A percentile compares a stretch with the other conserved stretches of the same genome.
These are phyloP conservation scores for Sporothrix humicola DNA, from an alignment of 2,329 filamentous ascomycete species.

Conservation along the genomic window DNA sequence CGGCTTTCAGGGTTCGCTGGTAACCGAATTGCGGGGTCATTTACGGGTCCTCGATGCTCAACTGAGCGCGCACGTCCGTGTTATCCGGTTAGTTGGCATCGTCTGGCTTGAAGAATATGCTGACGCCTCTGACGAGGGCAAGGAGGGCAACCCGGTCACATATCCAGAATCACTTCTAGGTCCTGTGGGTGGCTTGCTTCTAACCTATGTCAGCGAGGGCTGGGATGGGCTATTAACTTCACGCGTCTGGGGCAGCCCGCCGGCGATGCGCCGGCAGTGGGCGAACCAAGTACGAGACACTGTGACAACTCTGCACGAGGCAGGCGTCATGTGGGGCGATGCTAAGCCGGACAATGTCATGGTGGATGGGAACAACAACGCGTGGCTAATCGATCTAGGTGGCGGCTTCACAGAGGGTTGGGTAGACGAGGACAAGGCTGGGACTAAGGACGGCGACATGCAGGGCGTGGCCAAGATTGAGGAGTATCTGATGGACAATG, in stretches of 20 bases:
- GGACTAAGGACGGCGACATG: slow-evolving; percentile 16
- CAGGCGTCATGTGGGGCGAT: slow-evolving; percentile 20
- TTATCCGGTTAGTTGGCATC: slow-evolving; percentile 18
- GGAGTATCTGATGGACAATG: slow-evolving; percentile 25
- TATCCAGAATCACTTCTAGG: slow-evolving; percentile 23
- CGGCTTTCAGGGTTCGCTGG: not conserved
- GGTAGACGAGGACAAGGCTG: slow-evolving; percentile 23
- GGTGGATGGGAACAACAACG: slow-evolving; percentile 15
- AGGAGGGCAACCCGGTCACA: not conserved
- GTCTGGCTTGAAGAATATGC: slow-evolving; percentile 20
- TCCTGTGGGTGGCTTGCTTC: slow-evolving; percentile 21
- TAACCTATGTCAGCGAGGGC: slow-evolving; percentile 25
- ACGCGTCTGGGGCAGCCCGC: slow-evolving; percentile 13
- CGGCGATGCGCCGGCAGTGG: slow-evolving; percentile 18
- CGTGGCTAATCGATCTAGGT: slow-evolving; percentile 20
- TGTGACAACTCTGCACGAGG: slow-evolving; percentile 10
- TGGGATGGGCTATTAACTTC: slow-evolving; percentile 18
- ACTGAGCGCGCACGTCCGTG: slow-evolving; percentile 5
- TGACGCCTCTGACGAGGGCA: slow-evolving; percentile 12
- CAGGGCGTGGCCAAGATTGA: slow-evolving; percentile 26
- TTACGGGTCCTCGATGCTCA: slow-evolving; percentile 12
- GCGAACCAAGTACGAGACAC: slow-evolving; percentile 22
- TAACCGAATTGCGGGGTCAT: not conserved
- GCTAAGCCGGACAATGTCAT: slow-evolving; percentile 17
- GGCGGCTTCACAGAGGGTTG: slow-evolving; percentile 24